Base-by-base conservation (phyloP, 495 filamentous ascomycete genomes). In the Tuber brumale region DNA sequence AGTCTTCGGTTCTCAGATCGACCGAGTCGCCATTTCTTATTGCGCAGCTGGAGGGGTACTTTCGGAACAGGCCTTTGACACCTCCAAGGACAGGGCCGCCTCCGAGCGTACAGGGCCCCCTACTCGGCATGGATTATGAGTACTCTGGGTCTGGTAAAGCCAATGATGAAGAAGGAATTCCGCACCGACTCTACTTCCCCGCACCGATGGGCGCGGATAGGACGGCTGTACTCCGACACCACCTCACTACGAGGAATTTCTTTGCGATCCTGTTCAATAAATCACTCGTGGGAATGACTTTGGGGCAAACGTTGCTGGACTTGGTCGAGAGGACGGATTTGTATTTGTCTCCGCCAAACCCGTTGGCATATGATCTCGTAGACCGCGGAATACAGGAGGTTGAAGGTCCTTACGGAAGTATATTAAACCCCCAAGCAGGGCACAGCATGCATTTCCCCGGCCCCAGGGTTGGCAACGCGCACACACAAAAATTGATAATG, bases 181-280 rank as follows among this genome's bases (percentile, higher is more conserved):
- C 86, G n/a, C 88, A 90, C 77, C 86, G 88, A 79, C 86, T 91
- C 75, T 89, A 86, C 81, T 89, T 91, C 76, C 86, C 88, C 5
- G 80, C 87, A 0, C 88, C 86, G 9, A 77, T 84, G 23, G 85
- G 86, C 61, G 72, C 85, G 69, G 82, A 85, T 74, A 87, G 85
- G 74, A 76, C 82, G 0, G 88, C 88, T 9, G 82, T 85, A 35
- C 80, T 89, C 18, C 84, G 88, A 12, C 84, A 90, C 75, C 87
- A 89, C 71, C 85, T 90, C 74, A 88, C 90, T 2, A 91, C 89
- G 9, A 85, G 90, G 61, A 91, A 91, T 77, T 86, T 91, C 71
- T 90, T 91, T 80, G 89, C 89, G 2, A 83, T 90, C n/a, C 81
- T 91, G 2, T 87, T 85, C 71, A 84, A 87, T 42, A 85, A 87